Percentiles rank a stretch among this genome's conserved stretches.
Evolutionary conservation across 164 flowering plant species (phyloP).

Genomic region (Kingdonia uniflora): DNA sequence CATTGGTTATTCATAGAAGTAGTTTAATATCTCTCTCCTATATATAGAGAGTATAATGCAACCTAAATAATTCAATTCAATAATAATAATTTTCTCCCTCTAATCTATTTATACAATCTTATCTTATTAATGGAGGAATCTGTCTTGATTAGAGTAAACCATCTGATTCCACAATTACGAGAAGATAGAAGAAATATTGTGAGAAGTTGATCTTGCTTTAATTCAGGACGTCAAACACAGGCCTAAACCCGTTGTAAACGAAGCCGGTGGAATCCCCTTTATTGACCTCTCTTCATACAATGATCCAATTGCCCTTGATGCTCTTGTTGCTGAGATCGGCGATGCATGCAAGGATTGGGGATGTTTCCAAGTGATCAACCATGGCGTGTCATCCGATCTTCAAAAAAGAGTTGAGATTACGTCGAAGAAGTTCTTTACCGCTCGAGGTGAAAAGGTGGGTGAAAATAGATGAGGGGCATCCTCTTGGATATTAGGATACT

Average conservation of each 20-base stretch:
- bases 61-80: too few species aligned
- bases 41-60: too few species aligned
- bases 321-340: conserved; percentile 25
- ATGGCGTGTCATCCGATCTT: conserved; percentile 40
- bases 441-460: conserved; percentile 46
- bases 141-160: too few species aligned
- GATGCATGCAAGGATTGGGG: conserved; percentile 57
- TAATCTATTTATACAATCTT: too few species aligned
- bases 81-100: too few species aligned
- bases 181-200: too few species aligned
- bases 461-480: conserved; percentile 30
- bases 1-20: too few species aligned
- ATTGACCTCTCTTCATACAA: conserved; percentile 33
- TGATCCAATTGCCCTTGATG: conserved; percentile 3
- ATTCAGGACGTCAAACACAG: conserved; percentile 42
- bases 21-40: too few species aligned
- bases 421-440: conserved; percentile 37
- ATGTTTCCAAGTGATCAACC: conserved; percentile 68
- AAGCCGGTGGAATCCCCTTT: conserved; percentile 31
- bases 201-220: conserved; percentile 19
- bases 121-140: too few species aligned
- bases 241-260: conserved; percentile 17
- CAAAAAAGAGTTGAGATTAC: conserved; percentile 15
- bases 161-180: too few species aligned
- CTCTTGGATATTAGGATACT: conserved; percentile 47